Base-by-base conservation (phyloP, 192 early-diverging fungal genomes). In the Gonapodya sp. region DNA sequence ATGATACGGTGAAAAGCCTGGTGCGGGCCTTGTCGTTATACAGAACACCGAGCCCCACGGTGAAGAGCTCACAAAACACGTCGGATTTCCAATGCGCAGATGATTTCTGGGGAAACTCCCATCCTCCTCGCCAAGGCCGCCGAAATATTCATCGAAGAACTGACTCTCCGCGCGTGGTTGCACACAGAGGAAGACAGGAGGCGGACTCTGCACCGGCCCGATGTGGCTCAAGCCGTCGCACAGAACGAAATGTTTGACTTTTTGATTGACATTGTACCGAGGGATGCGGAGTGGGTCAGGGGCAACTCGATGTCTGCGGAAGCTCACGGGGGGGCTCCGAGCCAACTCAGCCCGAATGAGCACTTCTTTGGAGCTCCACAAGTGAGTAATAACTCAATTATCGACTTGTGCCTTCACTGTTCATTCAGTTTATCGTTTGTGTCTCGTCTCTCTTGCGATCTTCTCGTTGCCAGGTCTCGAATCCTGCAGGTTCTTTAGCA, bases 1-100 rank as follows among this genome's bases (percentile, higher is more conserved):
- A 81, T 36, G 80, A 81, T 80, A 74, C 36, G n/a, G 64, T 81
- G 36, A 80, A 80, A n/a, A 80, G 34, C 74, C 74, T 80, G 79
- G 79, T 80, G 74, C n/a, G 0, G 14, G 36, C 33, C 1, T 2
- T 80, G 2, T 35, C 31, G 18, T 24, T 16, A 77, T n/a, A n/a
- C n/a, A n/a, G n/a, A n/a, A n/a, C n/a, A n/a, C n/a, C n/a, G n/a
- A 64, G 46, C 46, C 8, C 46, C 24, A 8, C 46, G 46, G 24
- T 64, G 46, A 64, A 64, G 46, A n/a, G n/a, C n/a, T n/a, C n/a
- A n/a, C n/a, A n/a, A n/a, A n/a, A n/a, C n/a, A n/a, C n/a, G n/a
- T n/a, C 46, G 46, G 46, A 64, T 24, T 64, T 64, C 46, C 31
- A 18, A 2, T 33, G 18, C 75, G 75, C 2, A 32, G 30, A 34